Base-by-base conservation (phyloP, 108 stramenopile species). In the Nitzschia palea region DNA sequence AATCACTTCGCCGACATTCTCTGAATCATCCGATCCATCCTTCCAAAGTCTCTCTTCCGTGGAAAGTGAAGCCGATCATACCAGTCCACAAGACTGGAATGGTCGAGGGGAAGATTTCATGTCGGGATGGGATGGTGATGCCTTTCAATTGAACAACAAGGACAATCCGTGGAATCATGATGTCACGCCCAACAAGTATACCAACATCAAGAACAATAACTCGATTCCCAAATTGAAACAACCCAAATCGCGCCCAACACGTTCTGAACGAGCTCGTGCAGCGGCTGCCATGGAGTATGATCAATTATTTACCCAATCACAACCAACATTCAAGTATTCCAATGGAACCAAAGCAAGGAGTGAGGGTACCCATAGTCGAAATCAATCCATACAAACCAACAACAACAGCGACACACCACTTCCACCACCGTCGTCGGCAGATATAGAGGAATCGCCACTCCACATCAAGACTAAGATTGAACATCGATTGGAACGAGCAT, bases 401-500 rank as follows among this genome's bases (percentile, higher is more conserved):
- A n/a, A n/a, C n/a, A n/a, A n/a, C n/a, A n/a, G n/a, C n/a, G n/a
- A n/a, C n/a, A n/a, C n/a, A n/a, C n/a, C n/a, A n/a, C n/a, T n/a
- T n/a, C n/a, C n/a, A n/a, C n/a, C n/a, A n/a, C n/a, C n/a, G n/a
- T n/a, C n/a, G n/a, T n/a, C n/a, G n/a, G n/a, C n/a, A n/a, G n/a
- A n/a, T n/a, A n/a, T n/a, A n/a, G n/a, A n/a, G n/a, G n/a, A n/a
- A n/a, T n/a, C n/a, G n/a, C n/a, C n/a, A n/a, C n/a, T n/a, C n/a
- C n/a, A n/a, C 17, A 20, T 48, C 35, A 65, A 57, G 27, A 55
- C 63, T 0, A 73, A 65, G 35, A 74, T 74, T 33, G 73, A 74
- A 54, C 40, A 54, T 53, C 73, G 73, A 15, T 52, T 53, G 73
- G 73, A 74, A 67, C 65, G 55, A 23, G 73, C 72, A 23, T 8